phyloP scores from a whole-genome alignment of 2,329 filamentous ascomycete genomes.

The Fusarium papillatum region DNA sequence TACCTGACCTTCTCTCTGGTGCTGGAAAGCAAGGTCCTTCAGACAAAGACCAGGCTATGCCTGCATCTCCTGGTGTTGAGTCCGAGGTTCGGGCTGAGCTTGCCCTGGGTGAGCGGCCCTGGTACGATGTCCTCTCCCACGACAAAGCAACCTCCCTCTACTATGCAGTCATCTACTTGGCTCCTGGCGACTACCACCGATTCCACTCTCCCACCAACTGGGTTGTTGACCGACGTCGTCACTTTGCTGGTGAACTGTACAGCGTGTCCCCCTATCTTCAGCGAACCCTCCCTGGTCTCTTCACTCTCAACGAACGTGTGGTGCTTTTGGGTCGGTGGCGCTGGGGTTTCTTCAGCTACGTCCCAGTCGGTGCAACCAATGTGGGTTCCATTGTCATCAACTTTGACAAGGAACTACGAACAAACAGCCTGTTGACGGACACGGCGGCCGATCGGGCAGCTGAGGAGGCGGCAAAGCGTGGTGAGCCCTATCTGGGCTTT shows the following conservation, averaged over 20 bases:
- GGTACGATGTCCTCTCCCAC: slow-evolving; percentile 76
- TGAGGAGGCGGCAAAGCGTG: slow-evolving; percentile 79
- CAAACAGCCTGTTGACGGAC: slow-evolving; percentile 93
- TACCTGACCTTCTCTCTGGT: slow-evolving; percentile 91
- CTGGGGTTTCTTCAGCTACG: slow-evolving; percentile 97
- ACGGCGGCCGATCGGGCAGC: slow-evolving; percentile 91
- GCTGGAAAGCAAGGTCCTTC: slow-evolving; percentile 58
- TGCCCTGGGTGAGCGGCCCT: slow-evolving; percentile 77
- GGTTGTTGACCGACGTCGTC: slow-evolving; percentile 95
- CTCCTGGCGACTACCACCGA: slow-evolving; percentile 97
- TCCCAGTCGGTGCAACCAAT: slow-evolving; percentile 96
- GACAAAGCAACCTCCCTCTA: slow-evolving; percentile 82
- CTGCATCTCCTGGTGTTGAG: slow-evolving; percentile 75
- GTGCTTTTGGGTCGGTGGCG: slow-evolving; percentile 95
- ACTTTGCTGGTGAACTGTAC: slow-evolving; percentile 97
- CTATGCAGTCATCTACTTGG: slow-evolving; percentile 96
- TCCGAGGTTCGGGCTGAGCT: slow-evolving; percentile 88
- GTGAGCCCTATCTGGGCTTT: slow-evolving; percentile 91
- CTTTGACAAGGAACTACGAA: slow-evolving; percentile 94
- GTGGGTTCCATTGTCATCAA: slow-evolving; percentile 98
- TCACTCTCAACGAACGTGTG: slow-evolving; percentile 96
- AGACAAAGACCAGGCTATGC: slow-evolving; percentile 81
- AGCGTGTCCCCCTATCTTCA: slow-evolving; percentile 96
- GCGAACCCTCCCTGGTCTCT: slow-evolving; percentile 91
- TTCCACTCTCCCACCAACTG: slow-evolving; percentile 97